These are phyloP conservation scores for Salmacisia buchloeana DNA, from an alignment of 1,284 basidiomycete species.

Conservation along the genomic window DNA sequence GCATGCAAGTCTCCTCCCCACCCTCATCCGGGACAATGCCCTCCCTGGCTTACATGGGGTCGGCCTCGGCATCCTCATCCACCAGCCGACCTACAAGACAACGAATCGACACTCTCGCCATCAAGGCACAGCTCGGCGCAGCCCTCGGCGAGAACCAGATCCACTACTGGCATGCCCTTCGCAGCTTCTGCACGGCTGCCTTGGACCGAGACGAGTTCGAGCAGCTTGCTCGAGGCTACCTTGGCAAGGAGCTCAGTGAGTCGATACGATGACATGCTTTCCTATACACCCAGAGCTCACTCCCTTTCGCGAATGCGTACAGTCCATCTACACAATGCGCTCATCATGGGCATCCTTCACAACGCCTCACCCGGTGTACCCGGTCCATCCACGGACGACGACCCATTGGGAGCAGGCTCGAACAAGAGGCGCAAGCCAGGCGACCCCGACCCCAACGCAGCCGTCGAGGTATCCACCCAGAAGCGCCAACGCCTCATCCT, in stretches of 20 bases:
- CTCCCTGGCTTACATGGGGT: no score
- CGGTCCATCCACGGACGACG: constrained; percentile 24
- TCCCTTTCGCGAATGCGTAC: background rate
- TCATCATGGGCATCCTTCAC: constrained; percentile 53
- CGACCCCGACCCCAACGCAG: constrained; percentile 20
- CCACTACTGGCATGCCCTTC: constrained; percentile 51
- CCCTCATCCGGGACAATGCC: background rate
- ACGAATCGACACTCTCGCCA: constrained; percentile 39
- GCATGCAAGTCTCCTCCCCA: background rate
- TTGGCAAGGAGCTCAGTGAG: constrained; percentile 42
- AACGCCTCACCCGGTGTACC: constrained; percentile 47
- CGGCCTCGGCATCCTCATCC: background rate
- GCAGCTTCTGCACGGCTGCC: constrained; percentile 50
- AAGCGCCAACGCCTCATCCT: constrained; percentile 46
- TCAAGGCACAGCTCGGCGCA: constrained; percentile 40
- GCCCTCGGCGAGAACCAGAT: constrained; percentile 41
- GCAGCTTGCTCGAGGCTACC: constrained; percentile 30
- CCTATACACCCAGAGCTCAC: background rate
- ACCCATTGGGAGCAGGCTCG: background rate
- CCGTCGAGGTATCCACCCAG: constrained; percentile 22
- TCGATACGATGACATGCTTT: background rate
- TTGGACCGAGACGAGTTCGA: constrained; percentile 52
- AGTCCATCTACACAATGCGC: constrained; percentile 53
- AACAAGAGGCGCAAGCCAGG: background rate
- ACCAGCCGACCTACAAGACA: constrained; percentile 15